Evolutionary conservation across 2,329 filamentous ascomycete species (phyloP).

Genomic region (Fusarium subglutinans): DNA sequence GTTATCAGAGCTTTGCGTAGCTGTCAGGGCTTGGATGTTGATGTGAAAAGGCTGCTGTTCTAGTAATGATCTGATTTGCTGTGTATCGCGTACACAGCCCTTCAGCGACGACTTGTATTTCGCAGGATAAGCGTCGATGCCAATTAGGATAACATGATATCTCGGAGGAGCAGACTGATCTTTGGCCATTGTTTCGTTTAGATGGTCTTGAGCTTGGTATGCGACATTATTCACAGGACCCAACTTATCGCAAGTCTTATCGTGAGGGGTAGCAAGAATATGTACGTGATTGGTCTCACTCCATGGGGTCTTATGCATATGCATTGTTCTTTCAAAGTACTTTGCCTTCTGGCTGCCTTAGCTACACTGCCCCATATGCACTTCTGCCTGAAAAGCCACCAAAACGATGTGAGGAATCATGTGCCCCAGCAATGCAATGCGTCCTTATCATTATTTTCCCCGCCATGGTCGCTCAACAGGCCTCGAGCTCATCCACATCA

Average conservation of each 20-base stretch:
- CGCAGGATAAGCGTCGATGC: constrained; percentile 13
- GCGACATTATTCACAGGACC: too few species aligned
- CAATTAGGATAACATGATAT: constrained; percentile 11
- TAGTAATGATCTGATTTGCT: neutral
- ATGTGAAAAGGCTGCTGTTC: neutral
- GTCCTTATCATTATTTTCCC: neutral
- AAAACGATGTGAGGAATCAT: neutral
- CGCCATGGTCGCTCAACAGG: neutral
- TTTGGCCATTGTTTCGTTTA: neutral
- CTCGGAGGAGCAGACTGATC: neutral
- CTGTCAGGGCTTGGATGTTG: constrained; percentile 1
- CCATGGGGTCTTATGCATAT: neutral
- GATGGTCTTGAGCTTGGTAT: neutral
- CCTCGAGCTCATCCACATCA: neutral
- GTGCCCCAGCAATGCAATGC: neutral
- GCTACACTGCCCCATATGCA: neutral
- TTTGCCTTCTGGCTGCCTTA: neutral
- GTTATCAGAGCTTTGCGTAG: neutral
- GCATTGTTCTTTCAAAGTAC: neutral
- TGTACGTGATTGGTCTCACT: neutral
- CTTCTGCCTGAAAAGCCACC: neutral
- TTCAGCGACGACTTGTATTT: neutral
- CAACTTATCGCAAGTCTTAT: neutral
- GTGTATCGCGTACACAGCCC: constrained; percentile 14
- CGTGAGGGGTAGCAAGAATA: neutral